Base-by-base conservation (phyloP, 768 basidiomycete genomes). In the Crepidotus variabilis region DNA sequence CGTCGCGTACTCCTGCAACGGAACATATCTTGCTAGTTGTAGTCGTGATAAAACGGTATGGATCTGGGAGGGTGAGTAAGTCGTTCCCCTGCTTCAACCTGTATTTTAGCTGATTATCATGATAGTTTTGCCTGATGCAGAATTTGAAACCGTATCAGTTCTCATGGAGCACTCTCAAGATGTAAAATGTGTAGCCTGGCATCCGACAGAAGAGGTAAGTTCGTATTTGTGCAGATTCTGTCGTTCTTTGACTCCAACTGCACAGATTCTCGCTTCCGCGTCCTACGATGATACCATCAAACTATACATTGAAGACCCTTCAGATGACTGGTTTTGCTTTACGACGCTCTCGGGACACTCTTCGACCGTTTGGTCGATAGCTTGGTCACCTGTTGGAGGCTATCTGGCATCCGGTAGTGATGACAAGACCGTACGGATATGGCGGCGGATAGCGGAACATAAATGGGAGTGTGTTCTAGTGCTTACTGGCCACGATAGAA, bases 201-300 rank as follows among this genome's bases (percentile, higher is more conserved):
- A 98, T 74, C 96, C 97, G 6, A 81, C 75, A 4, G 94, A 98
- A 75, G 95, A 98, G 86, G 93, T 93, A 66, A 61, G 73, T 65
- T 21, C 50, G 50, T 49, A 52, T 47, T 60, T 34, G 49, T 49
- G 35, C 23, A 45, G 47, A 11, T 48, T 23, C 52, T 52, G 39
- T 45, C 14, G 24, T 51, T 49, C 32, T 48, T 60, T 61, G 58
- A 57, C 51, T 59, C n/a, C 61, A 63, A 59, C 45, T 50, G 61
- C 68, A 65, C 71, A 96, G 91, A 92, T 98, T 59, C 86, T 99
- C 54, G 96, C 96, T 23, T 98, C 96, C 1, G 92, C 86, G 2
- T 98, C 96, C 0, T 99, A 98, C 72, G 97, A 99, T 67, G 95
- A 98, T 63, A 93, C 90, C 1, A 89, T 99, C 69, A 93, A 92